Base-by-base conservation (phyloP, 495 filamentous ascomycete species). In the Daldinia caldariorum region DNA sequence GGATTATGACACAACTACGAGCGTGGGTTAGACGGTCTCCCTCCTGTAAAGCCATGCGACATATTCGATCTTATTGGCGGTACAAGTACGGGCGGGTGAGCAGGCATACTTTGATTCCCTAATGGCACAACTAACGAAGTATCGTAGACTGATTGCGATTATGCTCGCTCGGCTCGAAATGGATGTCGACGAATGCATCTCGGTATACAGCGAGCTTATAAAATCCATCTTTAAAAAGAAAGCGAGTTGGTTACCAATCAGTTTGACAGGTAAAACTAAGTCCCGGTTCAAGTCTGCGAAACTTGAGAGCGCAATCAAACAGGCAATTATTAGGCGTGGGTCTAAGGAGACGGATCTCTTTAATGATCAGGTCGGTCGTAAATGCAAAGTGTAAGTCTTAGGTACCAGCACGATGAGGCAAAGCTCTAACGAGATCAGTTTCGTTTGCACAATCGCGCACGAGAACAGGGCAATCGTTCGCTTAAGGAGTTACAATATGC, bases 121-220 rank as follows among this genome's bases (percentile, higher is more conserved):
- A 10, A 45, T 45, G 0, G 6, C 7, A 3, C 16, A 45, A 45
- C 41, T 45, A 45, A 45, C 6, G 18, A 32, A n/a, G 50, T 26
- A 1, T 26, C 26, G 31, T 12, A 53, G 50, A n/a, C 50, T 53
- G 1, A 53, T 53, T 9, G 22, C 50, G 0, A 53, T 53, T 8
- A 53, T 53, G 50, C 50, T 53, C 14, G 50, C 22, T 53, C 50
- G 50, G 50, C 50, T 53, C 31, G 50, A 53, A 32, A 53, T 53
- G 50, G 50, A 53, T 53, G 50, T 53, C 22, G 50, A 53, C 31
- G 50, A 53, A 31, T 53, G 50, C n/a, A 53, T 53, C n/a, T 32
- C 26, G 7, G 50, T 53, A 8, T 53, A 53, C 31, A 32, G 22
- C 31, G 50, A 53, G 14, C 22, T 54, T 54, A 54, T 34, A 22